Conservation (phyloP, 208 protist genomes). For the Trypanosoma melophagium region DNA sequence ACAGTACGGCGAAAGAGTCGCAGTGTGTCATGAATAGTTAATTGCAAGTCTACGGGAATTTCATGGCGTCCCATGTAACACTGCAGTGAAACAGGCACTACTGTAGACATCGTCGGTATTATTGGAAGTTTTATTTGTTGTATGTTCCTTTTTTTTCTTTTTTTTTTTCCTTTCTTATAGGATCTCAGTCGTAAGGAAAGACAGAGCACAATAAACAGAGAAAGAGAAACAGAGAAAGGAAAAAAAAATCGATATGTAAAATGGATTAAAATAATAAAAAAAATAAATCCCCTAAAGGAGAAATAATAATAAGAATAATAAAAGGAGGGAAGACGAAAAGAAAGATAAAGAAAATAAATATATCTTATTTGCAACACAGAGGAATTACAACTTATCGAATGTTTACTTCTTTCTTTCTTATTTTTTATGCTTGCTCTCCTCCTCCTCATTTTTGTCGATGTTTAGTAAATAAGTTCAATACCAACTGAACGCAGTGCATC, state of each 20-base stretch:
- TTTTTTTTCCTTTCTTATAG: neutral
- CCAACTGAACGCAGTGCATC: constrained; percentile 81
- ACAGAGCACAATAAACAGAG: neutral
- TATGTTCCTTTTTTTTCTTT: neutral
- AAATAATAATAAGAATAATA: neutral
- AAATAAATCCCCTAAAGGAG: neutral
- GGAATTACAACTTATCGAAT: neutral
- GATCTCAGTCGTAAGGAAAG: neutral
- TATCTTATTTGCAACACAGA: neutral
- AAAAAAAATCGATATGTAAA: neutral
- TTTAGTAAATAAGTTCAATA: constrained; percentile 61
- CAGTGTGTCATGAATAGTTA: constrained; percentile 46
- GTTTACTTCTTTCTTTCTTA: neutral
- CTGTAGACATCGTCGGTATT: constrained; percentile 11
- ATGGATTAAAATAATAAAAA: constrained; percentile 5
- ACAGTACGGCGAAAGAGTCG: constrained; percentile 33
- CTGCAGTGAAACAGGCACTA: constrained; percentile 49
- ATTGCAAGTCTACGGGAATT: constrained; percentile 29
- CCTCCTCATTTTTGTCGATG: neutral
- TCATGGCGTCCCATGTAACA: constrained; percentile 64
- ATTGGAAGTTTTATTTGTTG: neutral
- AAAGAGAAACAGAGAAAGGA: constrained; percentile 1
- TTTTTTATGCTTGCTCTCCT: too few relatives aligned
- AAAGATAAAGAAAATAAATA: neutral
- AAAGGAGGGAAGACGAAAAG: neutral